These are phyloP conservation scores for Sugiyamaella japonica DNA, from an alignment of 1,139 yeast genomes.

Conservation along the genomic window DNA sequence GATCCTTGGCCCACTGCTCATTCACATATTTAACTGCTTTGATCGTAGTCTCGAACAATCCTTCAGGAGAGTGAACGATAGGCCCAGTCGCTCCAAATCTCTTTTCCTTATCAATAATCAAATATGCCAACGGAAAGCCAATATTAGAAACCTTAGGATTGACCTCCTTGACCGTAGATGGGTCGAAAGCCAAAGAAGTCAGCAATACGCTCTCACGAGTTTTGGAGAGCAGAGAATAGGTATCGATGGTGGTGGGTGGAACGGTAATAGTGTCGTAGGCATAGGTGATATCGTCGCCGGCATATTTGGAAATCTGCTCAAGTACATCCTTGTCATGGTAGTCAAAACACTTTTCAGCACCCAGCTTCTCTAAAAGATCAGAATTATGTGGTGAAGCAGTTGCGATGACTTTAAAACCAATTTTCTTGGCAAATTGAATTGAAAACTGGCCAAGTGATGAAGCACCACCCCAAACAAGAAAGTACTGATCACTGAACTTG, in stretches of 20 bases:
- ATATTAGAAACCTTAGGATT: slow-evolving; percentile 22
- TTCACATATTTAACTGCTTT: slow-evolving; percentile 29
- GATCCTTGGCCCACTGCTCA: slow-evolving; percentile 25
- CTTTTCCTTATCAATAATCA: slow-evolving; percentile 41
- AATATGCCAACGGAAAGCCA: slow-evolving; percentile 42
- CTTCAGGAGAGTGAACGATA: slow-evolving; percentile 30
- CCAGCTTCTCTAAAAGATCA: slow-evolving; percentile 47
- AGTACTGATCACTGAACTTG: slow-evolving; percentile 29
- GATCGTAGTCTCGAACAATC: slow-evolving; percentile 24
- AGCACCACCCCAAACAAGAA: slow-evolving; percentile 64
- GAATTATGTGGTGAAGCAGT: slow-evolving; percentile 53
- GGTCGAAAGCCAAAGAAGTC: slow-evolving; percentile 19
- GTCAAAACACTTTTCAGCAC: slow-evolving; percentile 63
- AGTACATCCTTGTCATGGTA: slow-evolving; percentile 57
- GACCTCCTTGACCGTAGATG: slow-evolving; percentile 35
- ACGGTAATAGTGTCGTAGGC: slow-evolving; percentile 60
- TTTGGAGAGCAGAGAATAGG: slow-evolving; percentile 15
- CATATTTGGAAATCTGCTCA: slow-evolving; percentile 49
- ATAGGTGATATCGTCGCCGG: slow-evolving; percentile 48
- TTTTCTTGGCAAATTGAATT: slow-evolving; percentile 53
- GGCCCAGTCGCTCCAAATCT: slow-evolving; percentile 31
- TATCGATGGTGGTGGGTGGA: slow-evolving; percentile 14
- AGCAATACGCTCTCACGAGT: slow-evolving; percentile 16
- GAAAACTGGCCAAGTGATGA: slow-evolving; percentile 59
- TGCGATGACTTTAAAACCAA: slow-evolving; percentile 55